Evolutionary conservation across 1,139 yeast species (phyloP), one percentile per base, ranked within the genome.

Genomic region (Arxiozyma slooffiae): DNA sequence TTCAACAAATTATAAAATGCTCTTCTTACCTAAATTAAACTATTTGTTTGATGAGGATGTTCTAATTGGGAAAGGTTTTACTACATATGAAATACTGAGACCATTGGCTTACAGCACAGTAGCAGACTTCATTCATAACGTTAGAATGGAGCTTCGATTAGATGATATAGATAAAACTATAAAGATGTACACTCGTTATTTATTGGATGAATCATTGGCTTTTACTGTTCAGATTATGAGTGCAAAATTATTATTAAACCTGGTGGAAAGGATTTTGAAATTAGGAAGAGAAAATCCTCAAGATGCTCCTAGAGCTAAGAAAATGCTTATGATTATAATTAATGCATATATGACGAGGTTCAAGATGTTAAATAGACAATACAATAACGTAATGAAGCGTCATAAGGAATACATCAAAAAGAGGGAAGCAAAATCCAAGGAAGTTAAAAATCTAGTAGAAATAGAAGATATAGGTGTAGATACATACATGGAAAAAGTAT

Each of bases 181-280:
- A 4, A 77, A 76, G 46, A 85, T 88, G 50, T 94, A 88, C 64
- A 85, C 96, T 61, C 80, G 77, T 41, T 81, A 88, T 58, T 73
- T 94, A 56, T 85, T 85, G 59, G 97, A 92, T 63, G 82, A 81
- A 58, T 74, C 94, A 0, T 71, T 94, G 57, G 95, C 96, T 1
- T 76, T 89, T 52, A 87, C 96, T 7, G 96, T 90, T 41, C 98
- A 94, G 67, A 87, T 92, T 21, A 89, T 92, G 97, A 87, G 97
- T 70, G 97, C 97, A 4, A 92, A 90, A 67, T 73, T 94, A 38
- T 70, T 94, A 38, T 71, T 92, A 56, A 94, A 92, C 65, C 73
- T 94, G 59, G 94, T 92, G 26, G 98, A 94, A 60, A 74, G 95
- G 49, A 85, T 94, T 44, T 77, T 86, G 80, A 85, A 85, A 61